These are phyloP conservation scores for Calocybe gangraenosa DNA, from an alignment of 768 basidiomycete species.

Conservation along the genomic window DNA sequence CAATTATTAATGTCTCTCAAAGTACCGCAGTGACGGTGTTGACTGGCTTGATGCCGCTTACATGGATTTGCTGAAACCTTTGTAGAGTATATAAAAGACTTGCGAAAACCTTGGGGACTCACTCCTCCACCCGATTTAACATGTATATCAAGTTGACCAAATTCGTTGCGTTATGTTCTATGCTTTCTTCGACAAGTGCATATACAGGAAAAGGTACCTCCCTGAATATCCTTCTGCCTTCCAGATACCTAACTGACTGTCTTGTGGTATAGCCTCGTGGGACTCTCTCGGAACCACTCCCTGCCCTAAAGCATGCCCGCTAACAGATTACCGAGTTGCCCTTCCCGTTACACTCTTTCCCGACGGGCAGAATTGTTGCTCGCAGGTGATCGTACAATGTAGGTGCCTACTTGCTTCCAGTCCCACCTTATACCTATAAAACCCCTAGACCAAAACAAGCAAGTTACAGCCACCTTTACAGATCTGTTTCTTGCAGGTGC, in stretches of 20 bases:
- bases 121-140: no score
- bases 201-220: neutral
- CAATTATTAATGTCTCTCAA: no score
- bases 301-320: conserved; percentile 7
- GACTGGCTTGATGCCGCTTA: no score
- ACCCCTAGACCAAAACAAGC: neutral
- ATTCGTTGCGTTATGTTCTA: no score
- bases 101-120: no score
- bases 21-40: no score
- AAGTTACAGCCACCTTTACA: no score
- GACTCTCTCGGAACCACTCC: conserved; percentile 12
- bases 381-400: conserved; percentile 7
- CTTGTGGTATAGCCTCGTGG: conserved; percentile 4
- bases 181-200: no score
- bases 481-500: conserved; percentile 10
- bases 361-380: conserved; percentile 11
- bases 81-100: no score
- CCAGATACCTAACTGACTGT: neutral
- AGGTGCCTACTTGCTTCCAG: neutral
- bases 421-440: neutral
- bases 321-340: conserved; percentile 10
- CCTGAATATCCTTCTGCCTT: neutral
- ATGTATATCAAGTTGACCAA: no score
- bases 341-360: conserved; percentile 11
- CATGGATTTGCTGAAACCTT: no score